Evolutionary conservation across 2,329 filamentous ascomycete species (phyloP).

Genomic region (Alternaria gansuensis): DNA sequence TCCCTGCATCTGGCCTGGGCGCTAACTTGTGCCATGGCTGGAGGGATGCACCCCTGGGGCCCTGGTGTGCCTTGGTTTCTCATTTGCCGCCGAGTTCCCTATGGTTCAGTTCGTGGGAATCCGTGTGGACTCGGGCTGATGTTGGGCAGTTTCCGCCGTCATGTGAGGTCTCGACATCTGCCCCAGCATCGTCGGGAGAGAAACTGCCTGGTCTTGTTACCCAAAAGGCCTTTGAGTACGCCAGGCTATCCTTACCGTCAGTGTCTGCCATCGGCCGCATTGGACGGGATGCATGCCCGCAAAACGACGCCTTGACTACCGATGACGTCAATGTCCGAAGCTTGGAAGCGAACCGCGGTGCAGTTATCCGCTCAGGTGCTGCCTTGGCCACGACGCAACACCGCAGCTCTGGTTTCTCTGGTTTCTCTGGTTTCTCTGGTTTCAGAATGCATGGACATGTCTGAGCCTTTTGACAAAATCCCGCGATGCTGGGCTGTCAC

Average conservation of each 20-base stretch:
- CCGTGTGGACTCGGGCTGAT: constrained; percentile 21
- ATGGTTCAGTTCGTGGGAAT: constrained; percentile 12
- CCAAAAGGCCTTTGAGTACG: constrained; percentile 8
- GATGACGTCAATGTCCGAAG: constrained; percentile 35
- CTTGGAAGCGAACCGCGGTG: constrained; percentile 12
- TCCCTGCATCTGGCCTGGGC: constrained; percentile 23
- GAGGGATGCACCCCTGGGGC: constrained; percentile 16
- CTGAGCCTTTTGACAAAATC: not conserved
- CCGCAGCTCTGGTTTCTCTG: constrained; percentile 2
- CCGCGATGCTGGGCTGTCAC: constrained; percentile 5
- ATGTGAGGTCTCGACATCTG: constrained; percentile 4
- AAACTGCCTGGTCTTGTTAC: constrained; percentile 8
- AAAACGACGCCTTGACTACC: not conserved
- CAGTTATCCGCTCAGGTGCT: constrained; percentile 10
- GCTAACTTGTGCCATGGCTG: constrained; percentile 26
- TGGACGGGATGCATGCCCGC: constrained; percentile 25
- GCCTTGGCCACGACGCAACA: constrained; percentile 27
- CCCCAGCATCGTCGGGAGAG: constrained; percentile 6
- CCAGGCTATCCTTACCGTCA: constrained; percentile 34
- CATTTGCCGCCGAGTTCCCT: constrained; percentile 21
- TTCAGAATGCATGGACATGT: not conserved
- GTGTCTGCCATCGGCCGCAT: constrained; percentile 26
- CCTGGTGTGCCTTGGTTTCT: constrained; percentile 17
- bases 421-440: not conserved
- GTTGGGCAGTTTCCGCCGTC: constrained; percentile 26